Evolutionary conservation across 805 yeast species (phyloP), one percentile per base, ranked within the genome.

Genomic region (Cyberlindnera misumaiensis): DNA sequence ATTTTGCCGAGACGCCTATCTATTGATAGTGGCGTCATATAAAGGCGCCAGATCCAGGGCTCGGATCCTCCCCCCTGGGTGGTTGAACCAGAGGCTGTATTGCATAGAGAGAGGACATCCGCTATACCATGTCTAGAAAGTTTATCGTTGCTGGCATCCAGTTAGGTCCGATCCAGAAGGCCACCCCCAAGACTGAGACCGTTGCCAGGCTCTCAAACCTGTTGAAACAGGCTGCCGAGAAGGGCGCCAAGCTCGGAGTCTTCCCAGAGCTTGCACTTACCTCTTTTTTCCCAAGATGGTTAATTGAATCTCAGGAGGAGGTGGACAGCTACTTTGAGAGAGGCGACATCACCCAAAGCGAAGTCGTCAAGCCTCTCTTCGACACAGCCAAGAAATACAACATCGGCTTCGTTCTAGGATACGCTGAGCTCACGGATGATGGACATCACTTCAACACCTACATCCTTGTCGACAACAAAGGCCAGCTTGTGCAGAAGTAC

Each of bases 231-330:
- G 60, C 63, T 11, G 58, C 60, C 16, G 48, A 46, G 13, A 40
- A 51, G 30, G 65, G 63, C 31, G 65, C 59, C 9, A 51, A 40
- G 26, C 43, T 64, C 11, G 63, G 59, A 3, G 62, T 59, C 8
- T 64, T 60, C 44, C 67, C 68, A 30, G 68, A 64, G 42, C 46
- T 62, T n/a, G 49, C 59, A 5, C 46, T 64, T 15, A 60, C 67
- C 2, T 51, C 65, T 1, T 28, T 64, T 63, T 63, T 63, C 43
- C 65, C 68, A 34, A 50, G 65, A 39, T 60, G 63, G 62, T 45
- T 36, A 29, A 58, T 63, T 34, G 55, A 58, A 29, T 43, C 56
- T 8, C 64, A 58, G 41, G 54, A 52, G 13, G 67, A 63, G 39
- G 53, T 62, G 8, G 67, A 64, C 42, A 42, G 48, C 3, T 64